Evolutionary conservation across 306 rosid genomes (phyloP).

Genomic region (Castanea mollissima): DNA sequence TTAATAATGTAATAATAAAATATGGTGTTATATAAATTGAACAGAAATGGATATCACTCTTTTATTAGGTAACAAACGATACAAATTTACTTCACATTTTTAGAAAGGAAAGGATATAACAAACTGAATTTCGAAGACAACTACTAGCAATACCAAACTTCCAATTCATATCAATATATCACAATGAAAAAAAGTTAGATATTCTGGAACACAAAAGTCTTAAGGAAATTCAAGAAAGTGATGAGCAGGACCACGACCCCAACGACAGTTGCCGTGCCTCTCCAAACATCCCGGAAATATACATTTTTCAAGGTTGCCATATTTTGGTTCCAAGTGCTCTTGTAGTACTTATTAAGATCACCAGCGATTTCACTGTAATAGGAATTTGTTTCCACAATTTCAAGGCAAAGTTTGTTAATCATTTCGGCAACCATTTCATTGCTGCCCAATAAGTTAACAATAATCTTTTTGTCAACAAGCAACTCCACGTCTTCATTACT

Average conservation of each 20-base stretch:
- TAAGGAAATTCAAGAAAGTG: slow-evolving; percentile 15
- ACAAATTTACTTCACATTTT: too few species aligned
- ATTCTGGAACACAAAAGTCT: too few species aligned
- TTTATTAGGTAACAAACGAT: too few species aligned
- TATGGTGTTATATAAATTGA: too few species aligned
- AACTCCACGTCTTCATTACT: slow-evolving; percentile 17
- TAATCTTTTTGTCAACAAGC: slow-evolving; percentile 14
- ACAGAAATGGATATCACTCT: too few species aligned
- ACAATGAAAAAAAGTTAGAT: too few species aligned
- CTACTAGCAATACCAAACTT: too few species aligned
- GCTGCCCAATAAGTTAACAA: slow-evolving; percentile 44
- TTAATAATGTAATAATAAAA: too few species aligned
- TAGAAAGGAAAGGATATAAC: too few species aligned
- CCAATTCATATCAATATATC: too few species aligned
- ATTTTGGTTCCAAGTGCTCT: slow-evolving; percentile 35
- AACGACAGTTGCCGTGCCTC: slow-evolving; percentile 55
- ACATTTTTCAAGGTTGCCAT: slow-evolving; percentile 45
- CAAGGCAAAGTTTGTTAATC: slow-evolving; percentile 35
- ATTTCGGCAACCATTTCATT: slow-evolving; percentile 33
- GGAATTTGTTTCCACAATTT: slow-evolving; percentile 25
- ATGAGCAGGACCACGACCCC: slow-evolving; percentile 38
- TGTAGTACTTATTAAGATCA: slow-evolving; percentile 33
- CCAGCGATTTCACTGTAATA: slow-evolving; percentile 21
- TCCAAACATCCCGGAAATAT: slow-evolving; percentile 62
- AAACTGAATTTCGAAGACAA: too few species aligned